Evolutionary conservation across 2,329 filamentous ascomycete species (phyloP), one percentile per base, ranked within the genome.

Genomic region (Thelonectria blattea): DNA sequence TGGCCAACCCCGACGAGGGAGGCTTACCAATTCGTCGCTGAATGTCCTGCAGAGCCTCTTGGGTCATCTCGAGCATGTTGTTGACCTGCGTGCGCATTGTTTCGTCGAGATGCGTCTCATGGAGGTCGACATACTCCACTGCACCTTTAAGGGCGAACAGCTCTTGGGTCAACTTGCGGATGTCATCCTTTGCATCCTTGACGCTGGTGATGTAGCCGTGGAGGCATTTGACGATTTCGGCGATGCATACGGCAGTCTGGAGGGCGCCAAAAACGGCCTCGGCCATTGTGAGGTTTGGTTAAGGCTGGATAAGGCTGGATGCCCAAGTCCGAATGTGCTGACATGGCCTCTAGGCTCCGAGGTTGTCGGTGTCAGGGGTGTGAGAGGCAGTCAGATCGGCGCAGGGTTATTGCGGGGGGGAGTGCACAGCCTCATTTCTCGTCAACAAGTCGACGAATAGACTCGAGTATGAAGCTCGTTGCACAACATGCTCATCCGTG

Each of bases 81-180:
- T 49, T 20, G 10, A 58, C 57, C 20, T 63, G 57, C 7, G 27
- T 17, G 8, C 47, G 39, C 30, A 55, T 24, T 4, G 39, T 5
- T 9, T 53, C 37, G 3, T 60, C 61, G 3, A 47, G 47, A 2
- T 51, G 27, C 15, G 15, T 46, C 14, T 10, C 24, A 8, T 63
- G 64, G 6, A 59, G 18, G 45, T 65, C 39, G 30, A 68, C 59
- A 30, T 68, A 61, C 24, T 69, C 68, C 15, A 70, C 55, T 8
- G 63, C 65, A 1, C 65, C 69, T 37, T 66, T 67, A 37, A 71
- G 63, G 11, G 67, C 67, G 15, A 70, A 63, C 12, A 69, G 68
- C 61, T 70, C 67, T 20, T 69, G 65, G 5, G 63, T 65, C n/a
- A 70, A 58, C 14, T 54, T 63, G 32, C 59, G 62, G 3, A 71